Base-by-base conservation (phyloP, 2,329 filamentous ascomycete species). In the Penicillium italicum region DNA sequence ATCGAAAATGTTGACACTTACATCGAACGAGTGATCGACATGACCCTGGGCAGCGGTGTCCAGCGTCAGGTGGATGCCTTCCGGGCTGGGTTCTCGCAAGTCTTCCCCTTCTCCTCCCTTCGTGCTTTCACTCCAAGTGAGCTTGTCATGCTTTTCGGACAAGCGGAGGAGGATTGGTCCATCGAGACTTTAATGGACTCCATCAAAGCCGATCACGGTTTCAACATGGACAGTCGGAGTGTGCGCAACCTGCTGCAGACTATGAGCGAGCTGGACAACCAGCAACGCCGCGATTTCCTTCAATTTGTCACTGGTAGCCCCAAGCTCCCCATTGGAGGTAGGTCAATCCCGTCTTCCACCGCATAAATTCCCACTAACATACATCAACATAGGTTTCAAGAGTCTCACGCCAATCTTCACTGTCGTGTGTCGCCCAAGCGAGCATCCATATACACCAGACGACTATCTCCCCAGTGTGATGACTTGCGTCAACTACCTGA, bases 391-490 rank as follows among this genome's bases (percentile, higher is more conserved):
- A 97, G 92, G 94, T 57, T 99, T 99, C 83, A 96, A 95, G 78
- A 90, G 87, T 73, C 84, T 99, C 59, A 97, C 91, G 2, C 94
- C 94, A 20, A 97, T 97, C 87, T 97, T 99, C 72, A 99, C 94
- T 3, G 94, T 99, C 60, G 94, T 99, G 41, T 97, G 94, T 82
- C 97, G 97, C 75, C 93, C 93, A n/a, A 96, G 90, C 73, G 94
- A 99, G 70, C 86, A 91, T 16, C 94, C 94, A 1, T 94, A 92
- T 73, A 88, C 87, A 4, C 93, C 93, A 5, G 94, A 99, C 69
- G 94, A 99, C 77, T 99, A 97, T 69, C 82, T 99, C n/a, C 94
- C 95, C 12, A 97, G 92, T 72, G 95, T 99, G 72, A 99, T 99
- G 95, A 99, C 95, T 11, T 99, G 95, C 73, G 94, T 96, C 75